These are phyloP conservation scores for Paramyrothecium sp. DNA, from an alignment of 2,329 filamentous ascomycete species.

Conservation along the genomic window DNA sequence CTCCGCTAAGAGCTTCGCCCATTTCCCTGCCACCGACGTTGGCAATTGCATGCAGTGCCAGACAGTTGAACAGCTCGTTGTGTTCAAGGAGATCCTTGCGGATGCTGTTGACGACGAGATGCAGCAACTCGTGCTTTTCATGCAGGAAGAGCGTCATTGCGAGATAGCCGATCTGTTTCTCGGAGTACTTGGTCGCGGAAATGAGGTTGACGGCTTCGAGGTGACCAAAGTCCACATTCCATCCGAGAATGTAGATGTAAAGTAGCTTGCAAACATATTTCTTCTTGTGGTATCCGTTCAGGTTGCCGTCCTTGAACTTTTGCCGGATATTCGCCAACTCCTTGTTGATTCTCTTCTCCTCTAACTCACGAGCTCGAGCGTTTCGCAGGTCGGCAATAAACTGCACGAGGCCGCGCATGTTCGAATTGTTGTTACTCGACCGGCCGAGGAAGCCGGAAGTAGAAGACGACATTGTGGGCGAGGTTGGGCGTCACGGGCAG, in stretches of 20 bases:
- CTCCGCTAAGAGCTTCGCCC: constrained; percentile 87
- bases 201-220: constrained; percentile 98
- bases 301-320: constrained; percentile 93
- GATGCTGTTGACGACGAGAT: constrained; percentile 97
- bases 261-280: constrained; percentile 99
- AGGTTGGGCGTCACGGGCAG: constrained; percentile 6
- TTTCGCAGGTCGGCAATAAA: constrained; percentile 98
- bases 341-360: constrained; percentile 99
- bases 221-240: constrained; percentile 98
- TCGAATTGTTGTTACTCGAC: constrained; percentile 62
- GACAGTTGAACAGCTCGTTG: constrained; percentile 96
- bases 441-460: constrained; percentile 63
- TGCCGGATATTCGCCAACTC: constrained; percentile 97
- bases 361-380: constrained; percentile 88
- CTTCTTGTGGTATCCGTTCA: constrained; percentile 98
- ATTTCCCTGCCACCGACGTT: constrained; percentile 97
- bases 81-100: constrained; percentile 91
- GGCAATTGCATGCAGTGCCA: constrained; percentile 94
- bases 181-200: constrained; percentile 94
- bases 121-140: constrained; percentile 93
- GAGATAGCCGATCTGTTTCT: constrained; percentile 98
- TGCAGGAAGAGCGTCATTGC: constrained; percentile 97
- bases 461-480: constrained; percentile 52
- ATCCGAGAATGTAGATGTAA: constrained; percentile 98
- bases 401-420: constrained; percentile 85